Base-by-base conservation (phyloP, 345 rosid species). In the Iberis pinnata region DNA sequence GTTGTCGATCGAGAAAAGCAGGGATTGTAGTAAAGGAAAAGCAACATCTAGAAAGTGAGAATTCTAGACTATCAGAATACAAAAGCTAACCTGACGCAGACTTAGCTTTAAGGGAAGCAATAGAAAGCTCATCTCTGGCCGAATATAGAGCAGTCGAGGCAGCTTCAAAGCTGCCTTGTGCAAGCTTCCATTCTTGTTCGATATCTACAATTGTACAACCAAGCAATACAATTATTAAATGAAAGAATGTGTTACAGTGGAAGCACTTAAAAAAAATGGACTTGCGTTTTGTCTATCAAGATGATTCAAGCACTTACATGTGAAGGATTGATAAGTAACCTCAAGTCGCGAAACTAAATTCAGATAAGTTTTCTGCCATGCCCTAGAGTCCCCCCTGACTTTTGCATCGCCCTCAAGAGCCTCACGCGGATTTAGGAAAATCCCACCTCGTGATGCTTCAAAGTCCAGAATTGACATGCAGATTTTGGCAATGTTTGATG, bases 381-480 rank as follows among this genome's bases (percentile, higher is more conserved):
- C 65, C 70, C 78, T 70, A 56, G 76, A 73, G 77, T 75, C 89
- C 32, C 61, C 63, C 56, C 69, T 71, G 63, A 69, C 55, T 65
- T 76, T 72, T 36, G 77, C 56, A 76, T 70, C 68, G 46, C 32
- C 64, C 44, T 80, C 89, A 61, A 79, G 83, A 39, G 45, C 64
- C 57, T 78, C 89, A 53, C 72, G 78, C 0, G 83, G 80, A 49
- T 72, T 72, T 67, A 47, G 74, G 59, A 81, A 81, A 65, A 80
- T 64, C 37, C 95, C 92, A 71, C 83, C 93, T 65, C 97, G 71
- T 53, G 97, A 89, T 49, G 79, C 84, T 77, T 89, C 97, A 66
- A 89, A 86, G 72, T 85, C 95, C 64, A 89, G 61, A 38, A 81
- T 43, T 25, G 89, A 83, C 80, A 75, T 79, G 84, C 88, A 81